A percentile compares a stretch with the other conserved stretches of the same genome.
phyloP scores from a whole-genome alignment of 1,284 basidiomycete species.

The Wallemia ichthyophaga region DNA sequence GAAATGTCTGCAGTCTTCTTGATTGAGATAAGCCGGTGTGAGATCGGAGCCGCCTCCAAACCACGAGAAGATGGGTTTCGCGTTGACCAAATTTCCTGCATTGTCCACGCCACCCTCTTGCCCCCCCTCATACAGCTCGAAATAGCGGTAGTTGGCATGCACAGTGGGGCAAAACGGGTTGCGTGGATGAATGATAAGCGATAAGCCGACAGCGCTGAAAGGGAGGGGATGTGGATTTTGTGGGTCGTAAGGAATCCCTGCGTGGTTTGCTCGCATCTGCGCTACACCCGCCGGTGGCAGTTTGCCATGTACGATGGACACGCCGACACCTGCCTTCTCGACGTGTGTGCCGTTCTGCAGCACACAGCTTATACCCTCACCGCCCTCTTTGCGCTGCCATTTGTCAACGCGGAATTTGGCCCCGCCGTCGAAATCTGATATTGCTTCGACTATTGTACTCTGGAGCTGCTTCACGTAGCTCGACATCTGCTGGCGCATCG shows the following conservation, averaged over 20 bases:
- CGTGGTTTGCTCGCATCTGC: conserved; percentile 83
- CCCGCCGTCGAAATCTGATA: not conserved
- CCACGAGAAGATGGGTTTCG: conserved; percentile 64
- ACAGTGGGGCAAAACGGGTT: conserved; percentile 79
- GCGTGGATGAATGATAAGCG: conserved; percentile 69
- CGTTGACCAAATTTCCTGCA: conserved; percentile 7
- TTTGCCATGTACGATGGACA: conserved; percentile 64
- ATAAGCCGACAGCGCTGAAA: conserved; percentile 78
- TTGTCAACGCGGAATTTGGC: not conserved
- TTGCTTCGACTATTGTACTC: not conserved
- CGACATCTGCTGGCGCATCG: not conserved
- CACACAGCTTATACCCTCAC: not conserved
- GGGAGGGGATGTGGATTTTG: conserved; percentile 31
- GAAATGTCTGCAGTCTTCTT: conserved; percentile 63
- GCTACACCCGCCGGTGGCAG: conserved; percentile 64
- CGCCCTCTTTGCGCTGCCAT: not conserved
- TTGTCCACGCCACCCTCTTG: too few relatives aligned
- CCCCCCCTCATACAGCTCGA: conserved; percentile 77
- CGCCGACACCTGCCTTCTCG: conserved; percentile 91
- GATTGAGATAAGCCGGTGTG: conserved; percentile 75
- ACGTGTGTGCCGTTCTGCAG: conserved; percentile 19
- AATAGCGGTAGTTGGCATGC: conserved; percentile 93
- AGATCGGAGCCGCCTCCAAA: conserved; percentile 92
- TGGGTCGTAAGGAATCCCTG: conserved; percentile 34
- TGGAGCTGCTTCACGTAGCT: not conserved